These are phyloP conservation scores for Salinomyces thailandicus DNA, from an alignment of 2,329 filamentous ascomycete species.

Conservation along the genomic window DNA sequence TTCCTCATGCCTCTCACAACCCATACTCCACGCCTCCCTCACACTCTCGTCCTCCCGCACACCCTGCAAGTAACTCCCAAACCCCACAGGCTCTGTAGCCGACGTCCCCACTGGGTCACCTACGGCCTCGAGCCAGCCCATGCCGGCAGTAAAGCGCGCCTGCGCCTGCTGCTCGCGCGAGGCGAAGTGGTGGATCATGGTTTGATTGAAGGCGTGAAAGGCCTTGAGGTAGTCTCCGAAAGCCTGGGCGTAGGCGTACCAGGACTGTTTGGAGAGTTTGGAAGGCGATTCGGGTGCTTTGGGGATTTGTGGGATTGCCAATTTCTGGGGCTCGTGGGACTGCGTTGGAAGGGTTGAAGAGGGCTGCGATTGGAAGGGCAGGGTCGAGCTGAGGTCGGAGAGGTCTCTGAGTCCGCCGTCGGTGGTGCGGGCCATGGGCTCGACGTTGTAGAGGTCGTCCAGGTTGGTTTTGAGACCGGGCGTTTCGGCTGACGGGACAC, in stretches of 20 bases:
- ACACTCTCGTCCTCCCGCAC: conserved; percentile 56
- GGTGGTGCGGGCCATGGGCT: conserved; percentile 35
- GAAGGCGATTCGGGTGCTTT: conserved; percentile 28
- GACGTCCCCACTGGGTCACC: conserved; percentile 32
- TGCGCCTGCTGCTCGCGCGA: conserved; percentile 36
- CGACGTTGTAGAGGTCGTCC: conserved; percentile 39
- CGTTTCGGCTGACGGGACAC: conserved; percentile 2
- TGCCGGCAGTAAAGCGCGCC: conserved; percentile 27
- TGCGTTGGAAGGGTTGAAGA: conserved; percentile 35
- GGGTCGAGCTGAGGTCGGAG: conserved; percentile 41
- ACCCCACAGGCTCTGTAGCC: conserved; percentile 30
- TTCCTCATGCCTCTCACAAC: conserved; percentile 50
- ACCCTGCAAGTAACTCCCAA: conserved; percentile 49
- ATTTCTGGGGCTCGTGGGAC: conserved; percentile 27
- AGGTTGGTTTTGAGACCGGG: conserved; percentile 30
- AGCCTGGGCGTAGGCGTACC: conserved; percentile 41
- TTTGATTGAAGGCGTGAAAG: conserved; percentile 46
- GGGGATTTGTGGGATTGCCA: conserved; percentile 43
- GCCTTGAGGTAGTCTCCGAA: conserved; percentile 47
- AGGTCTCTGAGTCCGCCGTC: conserved; percentile 42
- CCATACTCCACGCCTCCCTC: conserved; percentile 49
- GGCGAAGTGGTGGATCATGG: conserved; percentile 47
- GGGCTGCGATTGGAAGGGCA: conserved; percentile 50
- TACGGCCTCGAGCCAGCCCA: conserved; percentile 42
- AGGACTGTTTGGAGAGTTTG: conserved; percentile 38